phyloP scores from a whole-genome alignment of 805 yeast genomes.

The Metschnikowia colocasiae region DNA sequence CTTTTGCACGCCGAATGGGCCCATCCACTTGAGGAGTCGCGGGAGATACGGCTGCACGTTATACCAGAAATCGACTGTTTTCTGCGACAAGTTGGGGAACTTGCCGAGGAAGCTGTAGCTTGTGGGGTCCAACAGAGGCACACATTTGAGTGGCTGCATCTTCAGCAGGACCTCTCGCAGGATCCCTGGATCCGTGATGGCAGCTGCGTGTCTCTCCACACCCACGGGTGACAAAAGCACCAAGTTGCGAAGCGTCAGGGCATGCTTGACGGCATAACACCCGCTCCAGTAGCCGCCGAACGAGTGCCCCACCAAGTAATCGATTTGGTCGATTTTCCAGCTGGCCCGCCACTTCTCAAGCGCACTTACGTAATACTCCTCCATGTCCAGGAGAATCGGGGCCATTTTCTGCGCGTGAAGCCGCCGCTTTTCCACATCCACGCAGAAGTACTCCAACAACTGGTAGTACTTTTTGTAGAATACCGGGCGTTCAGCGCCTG shows the following conservation, averaged over 20 bases:
- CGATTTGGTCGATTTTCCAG: constrained; percentile 48
- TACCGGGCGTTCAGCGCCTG: constrained; percentile 22
- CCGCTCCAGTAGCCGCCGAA: constrained; percentile 73
- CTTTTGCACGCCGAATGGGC: constrained; percentile 38
- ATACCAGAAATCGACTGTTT: constrained; percentile 36
- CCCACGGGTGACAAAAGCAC: constrained; percentile 76
- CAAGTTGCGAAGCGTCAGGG: constrained; percentile 49
- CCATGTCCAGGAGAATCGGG: constrained; percentile 44
- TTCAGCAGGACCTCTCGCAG: too few relatives aligned
- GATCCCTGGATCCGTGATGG: constrained; percentile 37
- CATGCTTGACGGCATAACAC: constrained; percentile 58
- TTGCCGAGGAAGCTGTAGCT: constrained; percentile 46
- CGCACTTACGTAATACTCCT: constrained; percentile 53
- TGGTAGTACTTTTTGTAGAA: constrained; percentile 39
- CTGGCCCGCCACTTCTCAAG: constrained; percentile 62
- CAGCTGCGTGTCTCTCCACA: constrained; percentile 63
- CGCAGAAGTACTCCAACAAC: constrained; percentile 33
- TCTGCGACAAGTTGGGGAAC: constrained; percentile 36
- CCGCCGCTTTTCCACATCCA: constrained; percentile 25
- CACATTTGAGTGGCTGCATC: background rate
- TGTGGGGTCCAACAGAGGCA: constrained; percentile 34
- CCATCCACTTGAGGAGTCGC: constrained; percentile 42
- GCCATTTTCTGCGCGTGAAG: constrained; percentile 33
- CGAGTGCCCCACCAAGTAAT: constrained; percentile 70
- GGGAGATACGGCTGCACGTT: constrained; percentile 44